A percentile compares a stretch with the other conserved stretches of the same genome.
Conservation (phyloP, 108 stramenopile genomes). For the Cyclotella sp. region DNA sequence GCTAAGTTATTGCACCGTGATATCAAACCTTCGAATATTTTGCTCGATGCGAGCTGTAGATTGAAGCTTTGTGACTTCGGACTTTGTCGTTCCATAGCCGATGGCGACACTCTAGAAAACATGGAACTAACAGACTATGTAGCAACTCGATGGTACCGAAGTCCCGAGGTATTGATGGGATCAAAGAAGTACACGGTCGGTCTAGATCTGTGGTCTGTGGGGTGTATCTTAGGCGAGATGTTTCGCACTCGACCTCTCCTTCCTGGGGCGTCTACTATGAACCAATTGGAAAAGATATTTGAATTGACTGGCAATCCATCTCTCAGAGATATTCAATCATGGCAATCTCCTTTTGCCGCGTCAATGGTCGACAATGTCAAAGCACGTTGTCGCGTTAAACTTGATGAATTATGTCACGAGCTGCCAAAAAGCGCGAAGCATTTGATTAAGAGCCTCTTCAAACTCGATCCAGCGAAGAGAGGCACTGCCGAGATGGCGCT, state of each 20-base stretch:
- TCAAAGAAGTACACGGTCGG: slow-evolving; percentile 80
- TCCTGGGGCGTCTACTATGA: slow-evolving; percentile 69
- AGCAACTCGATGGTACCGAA: slow-evolving; percentile 87
- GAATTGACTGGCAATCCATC: slow-evolving; percentile 67
- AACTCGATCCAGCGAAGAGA: slow-evolving; percentile 78
- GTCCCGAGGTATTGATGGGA: slow-evolving; percentile 83
- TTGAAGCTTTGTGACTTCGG: slow-evolving; percentile 91
- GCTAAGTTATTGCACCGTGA: slow-evolving; percentile 78
- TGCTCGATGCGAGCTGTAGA: slow-evolving; percentile 60
- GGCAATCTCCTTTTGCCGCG: slow-evolving; percentile 68
- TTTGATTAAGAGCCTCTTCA: slow-evolving; percentile 67
- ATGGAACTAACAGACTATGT: slow-evolving; percentile 88
- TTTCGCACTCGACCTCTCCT: slow-evolving; percentile 61
- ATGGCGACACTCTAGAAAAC: slow-evolving; percentile 58
- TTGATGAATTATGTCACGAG: slow-evolving; percentile 75
- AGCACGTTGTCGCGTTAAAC: slow-evolving; percentile 42
- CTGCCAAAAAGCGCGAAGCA: slow-evolving; percentile 73
- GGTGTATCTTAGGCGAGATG: slow-evolving; percentile 80
- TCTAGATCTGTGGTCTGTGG: slow-evolving; percentile 88
- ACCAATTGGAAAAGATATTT: slow-evolving; percentile 75
- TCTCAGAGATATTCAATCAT: slow-evolving; percentile 58
- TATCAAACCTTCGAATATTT: slow-evolving; percentile 88
- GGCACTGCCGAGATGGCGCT: slow-evolving; percentile 69
- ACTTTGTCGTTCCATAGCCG: slow-evolving; percentile 71
- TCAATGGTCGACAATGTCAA: slow-evolving; percentile 70